phyloP scores from a whole-genome alignment of 129 eudicot genomes.

The Cynara cardunculus region DNA sequence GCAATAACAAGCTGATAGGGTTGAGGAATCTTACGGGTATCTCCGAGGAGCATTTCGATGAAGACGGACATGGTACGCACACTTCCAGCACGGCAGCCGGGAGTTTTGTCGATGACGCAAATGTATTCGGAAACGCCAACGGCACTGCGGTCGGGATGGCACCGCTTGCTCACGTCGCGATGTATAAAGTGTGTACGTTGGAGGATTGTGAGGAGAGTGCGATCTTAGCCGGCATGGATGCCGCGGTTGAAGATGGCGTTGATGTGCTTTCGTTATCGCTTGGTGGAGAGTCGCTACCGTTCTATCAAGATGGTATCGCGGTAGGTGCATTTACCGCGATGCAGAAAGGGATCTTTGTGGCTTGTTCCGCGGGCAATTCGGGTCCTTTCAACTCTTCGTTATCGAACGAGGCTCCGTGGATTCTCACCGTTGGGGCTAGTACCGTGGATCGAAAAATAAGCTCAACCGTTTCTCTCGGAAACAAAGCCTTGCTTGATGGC shows the following conservation, averaged over 20 bases:
- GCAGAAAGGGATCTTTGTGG: conserved; percentile 46
- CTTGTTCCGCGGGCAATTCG: conserved; percentile 45
- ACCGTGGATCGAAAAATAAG: conserved; percentile 41
- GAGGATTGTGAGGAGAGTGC: conserved; percentile 32
- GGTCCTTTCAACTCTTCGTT: conserved; percentile 40
- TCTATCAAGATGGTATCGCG: conserved; percentile 42
- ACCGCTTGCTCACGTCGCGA: conserved; percentile 62
- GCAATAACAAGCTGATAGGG: conserved; percentile 69
- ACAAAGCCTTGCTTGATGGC: conserved; percentile 27
- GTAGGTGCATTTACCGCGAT: conserved; percentile 52
- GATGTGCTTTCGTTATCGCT: conserved; percentile 60
- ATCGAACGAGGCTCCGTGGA: conserved; percentile 62
- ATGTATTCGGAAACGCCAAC: conserved; percentile 46
- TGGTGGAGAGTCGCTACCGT: conserved; percentile 28
- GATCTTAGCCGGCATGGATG: conserved; percentile 56
- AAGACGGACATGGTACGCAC: conserved; percentile 67
- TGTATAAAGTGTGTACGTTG: conserved; percentile 51
- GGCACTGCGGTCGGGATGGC: conserved; percentile 67
- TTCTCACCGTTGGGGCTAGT: conserved; percentile 66
- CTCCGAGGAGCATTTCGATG: conserved; percentile 27
- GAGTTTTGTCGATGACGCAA: conserved; percentile 42
- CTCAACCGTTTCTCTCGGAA: conserved; percentile 36
- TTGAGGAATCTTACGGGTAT: conserved; percentile 30
- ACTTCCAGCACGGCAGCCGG: conserved; percentile 65
- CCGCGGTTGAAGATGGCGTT: conserved; percentile 63